These are phyloP conservation scores for Ehretia macrophylla DNA, from an alignment of 257 asterid species.

Conservation along the genomic window DNA sequence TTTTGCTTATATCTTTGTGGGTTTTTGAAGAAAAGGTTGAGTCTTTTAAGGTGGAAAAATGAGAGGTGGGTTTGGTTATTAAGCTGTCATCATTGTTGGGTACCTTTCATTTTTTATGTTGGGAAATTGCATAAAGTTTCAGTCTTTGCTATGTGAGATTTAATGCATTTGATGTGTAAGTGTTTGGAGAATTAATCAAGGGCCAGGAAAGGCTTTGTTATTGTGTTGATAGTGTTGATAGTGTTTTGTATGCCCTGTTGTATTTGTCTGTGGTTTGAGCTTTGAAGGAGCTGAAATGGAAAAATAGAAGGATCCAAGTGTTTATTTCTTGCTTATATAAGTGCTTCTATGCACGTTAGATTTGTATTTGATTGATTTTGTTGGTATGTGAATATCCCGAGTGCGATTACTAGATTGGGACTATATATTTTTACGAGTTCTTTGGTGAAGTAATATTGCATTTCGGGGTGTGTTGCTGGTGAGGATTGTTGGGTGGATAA, in stretches of 20 bases:
- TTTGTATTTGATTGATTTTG: background rate
- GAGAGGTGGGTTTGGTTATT: background rate
- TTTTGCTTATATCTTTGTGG: background rate
- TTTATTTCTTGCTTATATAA: background rate
- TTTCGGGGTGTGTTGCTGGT: background rate
- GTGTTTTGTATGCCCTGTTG: background rate
- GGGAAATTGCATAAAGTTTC: background rate
- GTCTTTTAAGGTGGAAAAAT: background rate
- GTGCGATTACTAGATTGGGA: background rate
- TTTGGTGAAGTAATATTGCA: background rate
- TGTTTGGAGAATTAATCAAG: background rate
- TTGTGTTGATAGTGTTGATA: background rate
- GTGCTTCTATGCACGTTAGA: background rate
- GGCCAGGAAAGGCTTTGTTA: background rate
- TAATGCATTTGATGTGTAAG: background rate
- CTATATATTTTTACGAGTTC: background rate
- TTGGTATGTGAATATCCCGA: background rate
- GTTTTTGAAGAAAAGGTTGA: background rate
- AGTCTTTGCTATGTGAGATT: background rate
- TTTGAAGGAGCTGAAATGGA: background rate
- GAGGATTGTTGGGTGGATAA: background rate
- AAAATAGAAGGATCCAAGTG: too few species aligned
- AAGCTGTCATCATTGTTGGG: background rate
- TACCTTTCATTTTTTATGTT: background rate
- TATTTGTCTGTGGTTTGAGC: background rate